Evolutionary conservation across 1,284 basidiomycete genomes (phyloP).

Genomic region (Moniliophthora roreri): DNA sequence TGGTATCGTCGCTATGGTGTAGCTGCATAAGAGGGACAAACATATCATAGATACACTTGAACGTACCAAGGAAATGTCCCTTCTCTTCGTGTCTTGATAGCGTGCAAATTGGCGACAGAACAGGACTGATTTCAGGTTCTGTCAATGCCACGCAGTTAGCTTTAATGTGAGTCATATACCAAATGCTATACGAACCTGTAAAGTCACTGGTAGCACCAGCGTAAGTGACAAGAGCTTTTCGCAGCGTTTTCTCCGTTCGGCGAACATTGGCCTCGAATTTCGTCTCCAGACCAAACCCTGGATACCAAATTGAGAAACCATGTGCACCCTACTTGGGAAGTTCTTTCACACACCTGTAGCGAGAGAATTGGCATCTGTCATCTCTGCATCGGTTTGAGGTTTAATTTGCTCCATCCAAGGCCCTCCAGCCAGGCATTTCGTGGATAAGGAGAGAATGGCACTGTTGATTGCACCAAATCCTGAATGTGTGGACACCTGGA

Average conservation of each 20-base stretch:
- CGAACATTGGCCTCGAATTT: conserved; percentile 59
- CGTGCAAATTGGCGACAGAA: conserved; percentile 61
- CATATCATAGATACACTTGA: background rate
- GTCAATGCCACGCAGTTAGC: background rate
- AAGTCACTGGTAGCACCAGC: conserved; percentile 70
- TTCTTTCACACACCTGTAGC: conserved; percentile 49
- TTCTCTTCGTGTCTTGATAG: conserved; percentile 46
- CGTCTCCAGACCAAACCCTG: conserved; percentile 52
- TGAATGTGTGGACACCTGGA: conserved; percentile 59
- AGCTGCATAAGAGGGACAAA: conserved; percentile 6
- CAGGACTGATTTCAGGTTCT: conserved; percentile 68
- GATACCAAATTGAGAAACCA: conserved; percentile 14
- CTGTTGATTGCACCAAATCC: conserved; percentile 85
- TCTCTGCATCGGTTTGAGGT: conserved; percentile 73
- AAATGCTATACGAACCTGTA: conserved; percentile 41
- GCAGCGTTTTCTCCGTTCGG: conserved; percentile 52
- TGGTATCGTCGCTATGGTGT: conserved; percentile 62
- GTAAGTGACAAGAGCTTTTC: conserved; percentile 63
- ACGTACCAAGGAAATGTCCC: conserved; percentile 26
- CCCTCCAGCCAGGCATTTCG: conserved; percentile 68
- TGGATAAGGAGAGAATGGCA: conserved; percentile 76
- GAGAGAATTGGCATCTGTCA: conserved; percentile 50
- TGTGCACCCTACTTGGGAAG: background rate
- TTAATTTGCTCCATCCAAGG: conserved; percentile 60
- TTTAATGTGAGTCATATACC: background rate